A percentile compares a stretch with the other conserved stretches of the same genome.
phyloP scores from a whole-genome alignment of 2,329 filamentous ascomycete species.

The Passalora sequoiae region DNA sequence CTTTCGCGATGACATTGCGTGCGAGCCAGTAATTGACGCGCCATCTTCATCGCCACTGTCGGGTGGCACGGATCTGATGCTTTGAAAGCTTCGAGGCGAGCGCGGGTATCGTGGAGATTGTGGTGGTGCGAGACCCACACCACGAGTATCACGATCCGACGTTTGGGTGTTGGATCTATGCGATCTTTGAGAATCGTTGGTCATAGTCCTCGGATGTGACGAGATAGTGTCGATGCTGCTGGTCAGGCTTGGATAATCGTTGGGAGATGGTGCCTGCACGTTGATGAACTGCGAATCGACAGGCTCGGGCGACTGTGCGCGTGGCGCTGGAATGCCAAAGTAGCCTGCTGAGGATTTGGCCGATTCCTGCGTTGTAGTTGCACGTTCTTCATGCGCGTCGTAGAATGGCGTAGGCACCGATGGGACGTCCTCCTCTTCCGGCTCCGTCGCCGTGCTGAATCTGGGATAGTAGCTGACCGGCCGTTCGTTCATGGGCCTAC shows the following conservation, averaged over 20 bases:
- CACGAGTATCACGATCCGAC: constrained; percentile 24
- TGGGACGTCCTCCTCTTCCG: constrained; percentile 15
- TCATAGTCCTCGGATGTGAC: constrained; percentile 37
- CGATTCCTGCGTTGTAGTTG: constrained; percentile 8
- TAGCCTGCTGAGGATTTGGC: constrained; percentile 32
- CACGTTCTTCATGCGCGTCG: constrained; percentile 22
- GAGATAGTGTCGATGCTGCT: constrained; percentile 35
- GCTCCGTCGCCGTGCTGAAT: constrained; percentile 17
- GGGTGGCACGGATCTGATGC: constrained; percentile 42
- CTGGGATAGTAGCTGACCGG: constrained; percentile 34
- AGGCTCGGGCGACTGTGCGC: constrained; percentile 43
- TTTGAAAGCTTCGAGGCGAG: constrained; percentile 41
- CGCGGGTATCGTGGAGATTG: constrained; percentile 37
- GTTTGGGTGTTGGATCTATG: constrained; percentile 18
- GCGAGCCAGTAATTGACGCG: constrained; percentile 52
- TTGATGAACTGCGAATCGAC: constrained; percentile 39
- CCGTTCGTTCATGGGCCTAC: constrained; percentile 31
- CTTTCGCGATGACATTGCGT: constrained; percentile 63
- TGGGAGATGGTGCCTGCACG: constrained; percentile 42
- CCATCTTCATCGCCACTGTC: constrained; percentile 61
- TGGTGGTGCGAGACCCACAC: constrained; percentile 30
- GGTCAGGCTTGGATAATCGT: constrained; percentile 33
- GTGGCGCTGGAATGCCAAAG: constrained; percentile 40
- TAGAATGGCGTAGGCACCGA: constrained; percentile 23
- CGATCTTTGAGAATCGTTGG: constrained; percentile 33